Evolutionary conservation across 441 rosid genomes (phyloP).

Genomic region (Melastoma candidum): DNA sequence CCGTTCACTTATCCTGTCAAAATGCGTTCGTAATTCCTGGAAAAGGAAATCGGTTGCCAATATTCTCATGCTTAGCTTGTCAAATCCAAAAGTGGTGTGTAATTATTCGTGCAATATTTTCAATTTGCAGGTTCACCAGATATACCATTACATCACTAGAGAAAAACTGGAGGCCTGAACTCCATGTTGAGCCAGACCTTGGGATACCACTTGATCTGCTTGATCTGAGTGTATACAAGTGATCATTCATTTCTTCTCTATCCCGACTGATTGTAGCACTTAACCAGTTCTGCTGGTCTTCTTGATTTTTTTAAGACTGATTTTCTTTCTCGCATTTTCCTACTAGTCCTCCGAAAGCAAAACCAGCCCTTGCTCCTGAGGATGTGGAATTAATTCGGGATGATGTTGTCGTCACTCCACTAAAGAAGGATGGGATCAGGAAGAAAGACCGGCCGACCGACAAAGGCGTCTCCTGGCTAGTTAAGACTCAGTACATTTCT

Average conservation of each 20-base stretch:
- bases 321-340: conserved; percentile 7
- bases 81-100: too few species aligned
- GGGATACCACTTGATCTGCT: conserved; percentile 97
- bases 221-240: conserved; percentile 97
- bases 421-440: conserved; percentile 81
- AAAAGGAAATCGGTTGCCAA: too few species aligned
- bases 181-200: conserved; percentile 93
- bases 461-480: conserved; percentile 96
- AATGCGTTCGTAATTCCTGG: too few species aligned
- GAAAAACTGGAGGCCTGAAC: conserved; percentile 80
- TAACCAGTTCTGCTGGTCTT: neutral
- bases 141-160: conserved; percentile 85
- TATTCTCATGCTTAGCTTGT: too few species aligned
- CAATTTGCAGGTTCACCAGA: conserved; percentile 55
- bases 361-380: conserved; percentile 70
- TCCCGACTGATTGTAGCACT: neutral
- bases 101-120: too few species aligned
- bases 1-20: too few species aligned
- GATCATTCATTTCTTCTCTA: conserved; percentile 12
- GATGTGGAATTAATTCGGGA: conserved; percentile 88
- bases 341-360: conserved; percentile 52
- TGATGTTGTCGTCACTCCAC: conserved; percentile 69
- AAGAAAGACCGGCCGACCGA: conserved; percentile 94
- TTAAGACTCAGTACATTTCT: conserved; percentile 94
- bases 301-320: neutral